phyloP scores from a whole-genome alignment of 805 yeast species.

The Yamadazyma kitorensis region DNA sequence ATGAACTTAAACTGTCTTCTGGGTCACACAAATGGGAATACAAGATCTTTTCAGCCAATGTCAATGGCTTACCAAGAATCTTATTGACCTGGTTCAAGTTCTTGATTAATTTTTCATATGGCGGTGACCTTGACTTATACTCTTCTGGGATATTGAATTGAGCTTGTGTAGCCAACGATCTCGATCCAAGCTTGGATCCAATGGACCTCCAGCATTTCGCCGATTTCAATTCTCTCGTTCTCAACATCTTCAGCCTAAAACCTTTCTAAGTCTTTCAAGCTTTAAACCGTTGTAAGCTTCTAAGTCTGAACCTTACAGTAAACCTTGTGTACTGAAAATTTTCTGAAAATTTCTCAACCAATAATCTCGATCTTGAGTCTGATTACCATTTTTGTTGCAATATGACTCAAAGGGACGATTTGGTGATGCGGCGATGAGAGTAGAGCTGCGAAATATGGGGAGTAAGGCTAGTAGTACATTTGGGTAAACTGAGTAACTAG shows the following conservation, averaged over 20 bases:
- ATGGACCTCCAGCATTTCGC: too few relatives aligned
- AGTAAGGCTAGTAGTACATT: too few relatives aligned
- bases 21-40: slow-evolving; percentile 92
- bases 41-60: slow-evolving; percentile 90
- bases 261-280: too few relatives aligned
- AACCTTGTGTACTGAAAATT: slow-evolving; percentile 1
- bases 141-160: slow-evolving; percentile 52
- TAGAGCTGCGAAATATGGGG: neutral
- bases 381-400: slow-evolving; percentile 7
- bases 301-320: too few relatives aligned
- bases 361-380: slow-evolving; percentile 7
- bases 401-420: slow-evolving; percentile 8
- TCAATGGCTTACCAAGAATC: slow-evolving; percentile 71
- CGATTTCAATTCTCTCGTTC: too few relatives aligned
- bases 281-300: too few relatives aligned
- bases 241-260: too few relatives aligned
- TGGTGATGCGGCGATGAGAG: neutral
- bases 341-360: slow-evolving; percentile 10
- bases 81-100: slow-evolving; percentile 63
- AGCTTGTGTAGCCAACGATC: slow-evolving; percentile 30
- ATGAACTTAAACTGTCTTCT: slow-evolving; percentile 64
- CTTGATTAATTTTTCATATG: slow-evolving; percentile 70
- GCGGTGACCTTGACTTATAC: slow-evolving; percentile 74
- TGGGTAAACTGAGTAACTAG: too few relatives aligned
- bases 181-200: too few relatives aligned